phyloP scores from a whole-genome alignment of 305 asterid genomes.

The Fraxinus xanthoxyloides region DNA sequence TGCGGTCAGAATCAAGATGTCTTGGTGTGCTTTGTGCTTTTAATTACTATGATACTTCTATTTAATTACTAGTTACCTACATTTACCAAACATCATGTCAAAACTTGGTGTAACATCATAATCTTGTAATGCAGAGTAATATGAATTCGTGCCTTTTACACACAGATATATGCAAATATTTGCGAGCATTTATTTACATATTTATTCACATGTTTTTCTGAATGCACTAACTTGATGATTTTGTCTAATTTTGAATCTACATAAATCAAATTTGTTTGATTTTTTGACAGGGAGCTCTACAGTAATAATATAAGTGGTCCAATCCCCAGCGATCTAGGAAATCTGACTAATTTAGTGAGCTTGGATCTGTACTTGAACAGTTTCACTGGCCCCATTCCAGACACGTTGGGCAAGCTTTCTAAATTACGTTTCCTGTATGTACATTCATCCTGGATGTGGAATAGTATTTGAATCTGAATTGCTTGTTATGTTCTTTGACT shows the following conservation, averaged over 20 bases:
- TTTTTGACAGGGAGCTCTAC: not conserved
- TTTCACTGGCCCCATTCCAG: slow-evolving; percentile 49
- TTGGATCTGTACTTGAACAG: slow-evolving; percentile 35
- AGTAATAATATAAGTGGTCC: not conserved
- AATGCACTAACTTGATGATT: not conserved
- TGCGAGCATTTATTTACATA: not conserved
- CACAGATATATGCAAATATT: not conserved
- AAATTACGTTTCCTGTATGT: slow-evolving; percentile 20
- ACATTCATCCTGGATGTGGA: not conserved
- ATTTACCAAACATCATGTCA: not conserved
- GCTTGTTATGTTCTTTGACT: not conserved
- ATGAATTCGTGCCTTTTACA: not conserved
- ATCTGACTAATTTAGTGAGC: slow-evolving; percentile 37
- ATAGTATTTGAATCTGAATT: not conserved
- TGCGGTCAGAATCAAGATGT: not conserved
- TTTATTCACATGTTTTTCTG: not conserved
- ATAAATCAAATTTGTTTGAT: not conserved
- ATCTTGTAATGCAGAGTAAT: not conserved
- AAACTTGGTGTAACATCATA: not conserved
- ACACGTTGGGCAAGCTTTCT: slow-evolving; percentile 8
- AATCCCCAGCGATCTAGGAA: not conserved
- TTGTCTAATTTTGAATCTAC: not conserved
- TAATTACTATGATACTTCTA: not conserved
- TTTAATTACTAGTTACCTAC: not conserved
- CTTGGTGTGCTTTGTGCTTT: not conserved